A percentile compares a stretch with the other conserved stretches of the same genome.
Conservation (phyloP, 129 eudicot genomes). For the Flaveria robusta region DNA sequence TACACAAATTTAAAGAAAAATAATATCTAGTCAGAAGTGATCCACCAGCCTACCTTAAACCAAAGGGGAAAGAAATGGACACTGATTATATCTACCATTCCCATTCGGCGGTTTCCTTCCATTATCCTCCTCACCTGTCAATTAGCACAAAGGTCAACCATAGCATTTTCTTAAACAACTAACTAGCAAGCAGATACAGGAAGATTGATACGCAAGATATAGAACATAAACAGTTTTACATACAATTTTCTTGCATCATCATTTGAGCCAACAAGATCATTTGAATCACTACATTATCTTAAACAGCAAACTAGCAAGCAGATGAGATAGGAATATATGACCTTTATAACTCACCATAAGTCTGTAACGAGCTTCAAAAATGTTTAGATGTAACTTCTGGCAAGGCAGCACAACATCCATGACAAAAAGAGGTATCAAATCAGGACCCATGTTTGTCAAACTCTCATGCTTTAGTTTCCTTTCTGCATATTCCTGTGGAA, state of each 20-base stretch:
- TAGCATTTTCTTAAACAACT: not conserved
- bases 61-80: not conserved
- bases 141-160: slow-evolving; percentile 18
- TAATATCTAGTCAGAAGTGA: slow-evolving; percentile 8
- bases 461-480: slow-evolving; percentile 81
- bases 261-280: slow-evolving; percentile 4
- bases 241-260: not conserved
- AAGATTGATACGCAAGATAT: not conserved
- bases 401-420: slow-evolving; percentile 99
- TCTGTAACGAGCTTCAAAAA: slow-evolving; percentile 97
- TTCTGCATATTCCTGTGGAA: slow-evolving; percentile 86
- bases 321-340: slow-evolving; percentile 11
- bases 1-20: slow-evolving; percentile 40
- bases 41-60: slow-evolving; percentile 14
- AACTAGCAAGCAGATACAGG: not conserved
- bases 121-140: slow-evolving; percentile 94
- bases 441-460: slow-evolving; percentile 72
- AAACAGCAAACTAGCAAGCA: not conserved
- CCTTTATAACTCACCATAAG: slow-evolving; percentile 74
- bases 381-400: slow-evolving; percentile 83
- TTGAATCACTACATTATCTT: not conserved
- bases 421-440: slow-evolving; percentile 90
- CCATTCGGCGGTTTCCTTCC: slow-evolving; percentile 99
- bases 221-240: not conserved
- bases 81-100: slow-evolving; percentile 67